Conservation (phyloP, 2,329 filamentous ascomycete species). For the Myriangium duriaei region DNA sequence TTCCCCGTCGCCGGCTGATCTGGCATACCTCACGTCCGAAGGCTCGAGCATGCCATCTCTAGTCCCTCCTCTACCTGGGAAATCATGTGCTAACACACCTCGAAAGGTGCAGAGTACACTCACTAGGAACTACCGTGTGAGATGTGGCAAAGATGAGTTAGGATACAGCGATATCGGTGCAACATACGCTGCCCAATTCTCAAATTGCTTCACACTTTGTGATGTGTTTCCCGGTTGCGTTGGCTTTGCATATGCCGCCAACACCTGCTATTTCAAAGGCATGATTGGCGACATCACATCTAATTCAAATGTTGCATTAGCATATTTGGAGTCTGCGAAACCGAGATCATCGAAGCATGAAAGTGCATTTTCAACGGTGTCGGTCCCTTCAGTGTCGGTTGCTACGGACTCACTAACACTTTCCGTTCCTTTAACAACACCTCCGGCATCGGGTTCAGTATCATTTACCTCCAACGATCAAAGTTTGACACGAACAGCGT, state of each 20-base stretch:
- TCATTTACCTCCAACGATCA: no score
- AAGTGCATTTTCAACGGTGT: not conserved
- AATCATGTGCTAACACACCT: not conserved
- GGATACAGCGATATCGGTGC: slow-evolving; percentile 6
- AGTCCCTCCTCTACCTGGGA: not conserved
- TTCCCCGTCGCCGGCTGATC: slow-evolving; percentile 3
- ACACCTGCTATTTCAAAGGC: slow-evolving; percentile 6
- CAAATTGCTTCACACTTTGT: slow-evolving; percentile 5
- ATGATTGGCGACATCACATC: slow-evolving; percentile 4
- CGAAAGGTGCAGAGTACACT: not conserved
- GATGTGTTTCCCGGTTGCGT: slow-evolving; percentile 7
- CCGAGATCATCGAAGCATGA: not conserved
- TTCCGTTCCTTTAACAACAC: no score
- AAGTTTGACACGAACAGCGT: no score
- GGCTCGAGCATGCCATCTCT: slow-evolving; percentile 1
- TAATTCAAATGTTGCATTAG: slow-evolving; percentile 7
- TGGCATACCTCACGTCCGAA: slow-evolving; percentile 3
- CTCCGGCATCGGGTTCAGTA: no score
- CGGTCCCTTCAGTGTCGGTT: not conserved
- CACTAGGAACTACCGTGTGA: slow-evolving; percentile 2
- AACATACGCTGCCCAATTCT: slow-evolving; percentile 2
- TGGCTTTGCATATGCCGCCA: slow-evolving; percentile 6
- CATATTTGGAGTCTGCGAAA: not conserved
- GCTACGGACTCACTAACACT: not conserved
- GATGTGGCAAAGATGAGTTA: slow-evolving; percentile 7